phyloP scores from a whole-genome alignment of 306 rosid species.

The Inga leiocalycina region DNA sequence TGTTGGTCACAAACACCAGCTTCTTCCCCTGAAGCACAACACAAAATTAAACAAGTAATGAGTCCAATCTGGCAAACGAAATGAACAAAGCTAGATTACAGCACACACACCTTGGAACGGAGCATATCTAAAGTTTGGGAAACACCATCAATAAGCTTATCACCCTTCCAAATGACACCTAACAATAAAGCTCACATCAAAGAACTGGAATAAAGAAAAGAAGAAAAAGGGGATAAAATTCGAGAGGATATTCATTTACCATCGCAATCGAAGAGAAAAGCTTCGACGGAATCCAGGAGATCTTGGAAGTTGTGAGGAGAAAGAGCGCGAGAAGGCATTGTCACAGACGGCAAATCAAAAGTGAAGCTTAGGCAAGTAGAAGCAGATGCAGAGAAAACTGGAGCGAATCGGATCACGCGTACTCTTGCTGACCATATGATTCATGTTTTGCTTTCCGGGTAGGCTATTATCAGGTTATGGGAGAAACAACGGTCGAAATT shows the following conservation, averaged over 20 bases:
- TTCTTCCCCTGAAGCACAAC: slow-evolving; percentile 62
- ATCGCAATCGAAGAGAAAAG: slow-evolving; percentile 95
- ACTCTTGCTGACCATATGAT: neutral
- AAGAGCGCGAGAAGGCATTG: slow-evolving; percentile 34
- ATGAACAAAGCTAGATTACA: neutral
- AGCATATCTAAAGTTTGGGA: slow-evolving; percentile 69
- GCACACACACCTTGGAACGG: slow-evolving; percentile 58
- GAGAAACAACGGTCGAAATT: neutral
- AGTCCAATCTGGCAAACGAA: neutral
- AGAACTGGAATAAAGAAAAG: too few relatives aligned
- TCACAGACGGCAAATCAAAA: neutral
- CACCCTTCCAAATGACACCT: slow-evolving; percentile 97
- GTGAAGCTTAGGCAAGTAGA: neutral
- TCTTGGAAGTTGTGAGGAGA: slow-evolving; percentile 44
- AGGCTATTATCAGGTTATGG: neutral
- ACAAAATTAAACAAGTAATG: too few relatives aligned
- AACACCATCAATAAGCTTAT: slow-evolving; percentile 73
- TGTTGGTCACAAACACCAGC: slow-evolving; percentile 86
- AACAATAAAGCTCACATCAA: neutral
- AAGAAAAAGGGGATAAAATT: neutral
- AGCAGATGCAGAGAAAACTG: neutral
- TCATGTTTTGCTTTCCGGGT: neutral
- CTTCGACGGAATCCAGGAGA: slow-evolving; percentile 70
- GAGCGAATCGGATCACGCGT: neutral
- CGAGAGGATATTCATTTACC: slow-evolving; percentile 46